Base-by-base conservation (phyloP, 139 green algal genomes). In the Diplosphaera chodatii region DNA sequence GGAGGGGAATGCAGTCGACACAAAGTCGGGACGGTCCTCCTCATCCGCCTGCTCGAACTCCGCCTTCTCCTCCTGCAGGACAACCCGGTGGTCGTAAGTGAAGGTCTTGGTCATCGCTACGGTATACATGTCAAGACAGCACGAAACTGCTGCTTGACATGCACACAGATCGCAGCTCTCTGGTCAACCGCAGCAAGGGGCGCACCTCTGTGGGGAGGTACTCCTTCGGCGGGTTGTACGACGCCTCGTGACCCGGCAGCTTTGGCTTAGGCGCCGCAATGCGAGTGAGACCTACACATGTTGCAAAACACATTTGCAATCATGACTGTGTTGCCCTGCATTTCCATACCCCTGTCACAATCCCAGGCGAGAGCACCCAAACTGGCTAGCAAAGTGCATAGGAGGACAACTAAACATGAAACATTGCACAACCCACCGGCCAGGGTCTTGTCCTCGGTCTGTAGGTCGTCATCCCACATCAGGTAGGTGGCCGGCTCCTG, bases 141-240 rank as follows among this genome's bases (percentile, higher is more conserved):
- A n/a, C n/a, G n/a, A n/a, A n/a, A n/a, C n/a, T n/a, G n/a, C n/a
- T n/a, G n/a, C n/a, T n/a, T n/a, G 27, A 73, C n/a, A n/a, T n/a
- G n/a, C n/a, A n/a, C n/a, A n/a, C n/a, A n/a, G n/a, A n/a, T n/a
- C n/a, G n/a, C n/a, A n/a, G n/a, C n/a, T n/a, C n/a, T n/a, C n/a
- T n/a, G n/a, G n/a, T n/a, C n/a, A n/a, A n/a, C n/a, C n/a, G 25
- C 48, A 59, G 48, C 16, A 18, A 6, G 48, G 3, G 0, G 41
- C 70, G n/a, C 31, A 85, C 85, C 80, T 98, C 91, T 32, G 86
- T 96, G 25, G 90, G 89, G 30, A 99, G 73, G 77, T 99, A 99
- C 82, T 99, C 95, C 30, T 82, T 71, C 0, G 95, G 90, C 10
- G 95, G 95, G 80, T 98, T 96, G 88, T 99, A 99, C 30, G 79